A percentile compares a stretch with the other conserved stretches of the same genome.
phyloP scores from a whole-genome alignment of 1,139 yeast species.

The Nematodospora anomalae region DNA sequence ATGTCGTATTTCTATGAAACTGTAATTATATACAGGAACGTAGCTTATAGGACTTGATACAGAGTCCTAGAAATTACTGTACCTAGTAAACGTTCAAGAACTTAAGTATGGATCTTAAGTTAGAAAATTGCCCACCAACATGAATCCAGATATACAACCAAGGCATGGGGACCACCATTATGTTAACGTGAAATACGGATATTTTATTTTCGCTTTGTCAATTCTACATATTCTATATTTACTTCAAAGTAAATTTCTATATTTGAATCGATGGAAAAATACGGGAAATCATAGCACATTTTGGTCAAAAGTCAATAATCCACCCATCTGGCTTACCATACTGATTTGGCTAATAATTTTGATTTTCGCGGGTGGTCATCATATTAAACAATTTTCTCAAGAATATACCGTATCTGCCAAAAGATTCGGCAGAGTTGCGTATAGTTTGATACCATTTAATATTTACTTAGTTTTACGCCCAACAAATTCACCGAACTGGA shows the following conservation, averaged over 20 bases:
- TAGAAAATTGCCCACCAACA: too few relatives aligned
- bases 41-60: too few relatives aligned
- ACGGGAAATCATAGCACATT: conserved; percentile 21
- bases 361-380: conserved; percentile 20
- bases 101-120: too few relatives aligned
- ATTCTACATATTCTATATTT: conserved; percentile 22
- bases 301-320: conserved; percentile 17
- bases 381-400: conserved; percentile 23
- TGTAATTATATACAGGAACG: too few relatives aligned
- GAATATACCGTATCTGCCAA: conserved; percentile 28
- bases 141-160: conserved; percentile 7
- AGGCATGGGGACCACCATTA: conserved; percentile 33
- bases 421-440: conserved; percentile 61
- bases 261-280: conserved; percentile 22
- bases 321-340: conserved; percentile 30
- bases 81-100: too few relatives aligned
- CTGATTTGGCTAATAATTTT: conserved; percentile 33
- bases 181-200: conserved; percentile 51
- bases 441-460: conserved; percentile 64
- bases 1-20: too few relatives aligned
- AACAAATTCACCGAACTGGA: conserved; percentile 33
- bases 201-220: conserved; percentile 38
- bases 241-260: conserved; percentile 9
- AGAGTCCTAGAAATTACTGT: too few relatives aligned
- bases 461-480: conserved; percentile 65